A percentile compares a stretch with the other conserved stretches of the same genome.
Evolutionary conservation across 83 land plant genomes (phyloP).

Genomic region (Picea mariana): DNA sequence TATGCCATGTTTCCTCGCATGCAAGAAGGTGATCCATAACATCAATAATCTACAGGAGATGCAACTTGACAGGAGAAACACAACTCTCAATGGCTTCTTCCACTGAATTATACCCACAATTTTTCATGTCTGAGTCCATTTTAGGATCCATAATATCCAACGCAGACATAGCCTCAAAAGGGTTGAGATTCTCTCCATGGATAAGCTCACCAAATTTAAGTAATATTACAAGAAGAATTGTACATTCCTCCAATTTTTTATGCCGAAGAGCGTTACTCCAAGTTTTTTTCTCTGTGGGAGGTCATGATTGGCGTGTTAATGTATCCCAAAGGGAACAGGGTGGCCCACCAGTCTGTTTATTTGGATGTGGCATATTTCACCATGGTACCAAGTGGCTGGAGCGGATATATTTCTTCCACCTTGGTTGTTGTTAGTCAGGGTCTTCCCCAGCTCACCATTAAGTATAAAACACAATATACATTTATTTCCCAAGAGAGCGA

Average conservation of each 20-base stretch:
- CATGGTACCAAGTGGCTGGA: conserved; percentile 87
- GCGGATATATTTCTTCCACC: conserved; percentile 87
- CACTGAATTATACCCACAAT: conserved; percentile 65
- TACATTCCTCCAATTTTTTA: conserved; percentile 76
- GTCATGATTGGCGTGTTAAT: conserved; percentile 92
- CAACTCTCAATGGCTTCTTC: conserved; percentile 94
- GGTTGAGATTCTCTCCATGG: conserved; percentile 92
- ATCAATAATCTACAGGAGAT: conserved; percentile 58
- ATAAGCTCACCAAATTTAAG: conserved; percentile 87
- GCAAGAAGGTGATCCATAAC: conserved; percentile 94
- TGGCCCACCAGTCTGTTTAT: conserved; percentile 89
- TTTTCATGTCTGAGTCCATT: conserved; percentile 96
- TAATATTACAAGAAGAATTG: conserved; percentile 78
- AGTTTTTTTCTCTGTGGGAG: conserved; percentile 76
- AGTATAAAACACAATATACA: conserved; percentile 91
- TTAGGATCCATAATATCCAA: conserved; percentile 99
- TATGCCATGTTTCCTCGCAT: conserved; percentile 90
- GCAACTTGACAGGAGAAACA: conserved; percentile 84
- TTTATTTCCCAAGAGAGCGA: conserved; percentile 93
- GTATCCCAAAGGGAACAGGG: conserved; percentile 97
- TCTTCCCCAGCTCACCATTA: conserved; percentile 59
- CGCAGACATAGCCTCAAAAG: conserved; percentile 95
- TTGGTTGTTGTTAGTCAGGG: conserved; percentile 83
- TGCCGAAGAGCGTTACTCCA: conserved; percentile 84
- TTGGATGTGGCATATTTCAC: conserved; percentile 92